phyloP scores from a whole-genome alignment of 306 rosid species.

The Prunus mongolica region DNA sequence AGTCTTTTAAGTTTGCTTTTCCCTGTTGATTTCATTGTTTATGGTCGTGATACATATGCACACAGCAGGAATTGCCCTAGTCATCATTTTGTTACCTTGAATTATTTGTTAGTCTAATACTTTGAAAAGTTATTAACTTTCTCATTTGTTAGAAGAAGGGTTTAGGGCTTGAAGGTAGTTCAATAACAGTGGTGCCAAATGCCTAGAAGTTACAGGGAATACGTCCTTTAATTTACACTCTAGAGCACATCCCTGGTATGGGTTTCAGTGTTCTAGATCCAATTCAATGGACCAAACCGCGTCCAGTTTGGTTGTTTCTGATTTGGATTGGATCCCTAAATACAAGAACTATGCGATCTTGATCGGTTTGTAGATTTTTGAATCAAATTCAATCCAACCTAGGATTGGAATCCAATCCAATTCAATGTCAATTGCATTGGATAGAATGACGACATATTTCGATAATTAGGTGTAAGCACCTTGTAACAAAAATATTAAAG shows the following conservation, averaged over 20 bases:
- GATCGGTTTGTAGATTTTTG: background rate
- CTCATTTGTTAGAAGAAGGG: background rate
- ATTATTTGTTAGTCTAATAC: background rate
- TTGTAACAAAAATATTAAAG: background rate
- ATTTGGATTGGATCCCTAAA: background rate
- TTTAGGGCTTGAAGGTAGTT: background rate
- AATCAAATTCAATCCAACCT: background rate
- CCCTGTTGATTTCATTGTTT: slow-evolving; percentile 5
- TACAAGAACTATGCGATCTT: background rate
- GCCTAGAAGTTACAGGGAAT: background rate
- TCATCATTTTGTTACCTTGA: background rate
- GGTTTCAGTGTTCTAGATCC: background rate
- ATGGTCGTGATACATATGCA: background rate
- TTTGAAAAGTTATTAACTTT: background rate
- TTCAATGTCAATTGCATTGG: background rate
- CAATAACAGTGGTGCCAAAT: background rate
- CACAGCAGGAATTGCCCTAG: background rate
- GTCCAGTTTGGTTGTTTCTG: background rate
- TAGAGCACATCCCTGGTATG: background rate
- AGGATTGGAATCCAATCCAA: background rate
- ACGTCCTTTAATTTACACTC: background rate
- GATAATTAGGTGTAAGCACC: background rate
- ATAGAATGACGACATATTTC: background rate
- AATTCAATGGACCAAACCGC: background rate
- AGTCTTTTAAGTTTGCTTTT: slow-evolving; percentile 8